Conservation (phyloP, 2,329 filamentous ascomycete genomes). For the Thielaviopsis musarum region DNA sequence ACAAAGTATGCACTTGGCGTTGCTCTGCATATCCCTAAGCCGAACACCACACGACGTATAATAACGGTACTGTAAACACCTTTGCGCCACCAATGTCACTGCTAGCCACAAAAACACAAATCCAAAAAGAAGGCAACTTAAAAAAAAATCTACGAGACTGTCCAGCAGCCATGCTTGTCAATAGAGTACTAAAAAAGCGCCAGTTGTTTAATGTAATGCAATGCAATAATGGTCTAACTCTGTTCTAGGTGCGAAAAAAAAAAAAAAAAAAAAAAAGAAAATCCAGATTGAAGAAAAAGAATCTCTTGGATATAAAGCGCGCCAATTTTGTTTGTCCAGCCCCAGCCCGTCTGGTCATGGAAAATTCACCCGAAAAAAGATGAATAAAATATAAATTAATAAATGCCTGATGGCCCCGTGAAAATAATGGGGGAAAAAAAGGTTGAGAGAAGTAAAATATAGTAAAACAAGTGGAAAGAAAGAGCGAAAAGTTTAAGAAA, state of each 20-base stretch:
- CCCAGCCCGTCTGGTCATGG: not conserved
- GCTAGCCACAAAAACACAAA: too few relatives aligned
- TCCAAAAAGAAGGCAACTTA: too few relatives aligned
- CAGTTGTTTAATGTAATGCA: not conserved
- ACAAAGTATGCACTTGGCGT: too few relatives aligned
- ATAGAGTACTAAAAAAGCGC: not conserved
- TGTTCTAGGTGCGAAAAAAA: not conserved
- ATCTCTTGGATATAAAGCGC: not conserved
- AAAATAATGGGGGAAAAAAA: not conserved
- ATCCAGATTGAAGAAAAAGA: not conserved
- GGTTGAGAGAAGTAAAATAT: not conserved
- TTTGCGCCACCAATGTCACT: too few relatives aligned
- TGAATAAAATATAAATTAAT: not conserved
- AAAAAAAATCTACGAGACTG: too few relatives aligned
- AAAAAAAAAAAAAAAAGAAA: not conserved
- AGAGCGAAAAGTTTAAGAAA: not conserved
- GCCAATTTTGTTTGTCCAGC: not conserved
- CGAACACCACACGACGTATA: too few relatives aligned
- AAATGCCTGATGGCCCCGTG: not conserved
- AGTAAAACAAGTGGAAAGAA: not conserved
- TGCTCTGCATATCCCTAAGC: too few relatives aligned
- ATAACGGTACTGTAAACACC: too few relatives aligned
- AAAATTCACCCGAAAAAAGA: not conserved
- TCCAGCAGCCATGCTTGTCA: not conserved
- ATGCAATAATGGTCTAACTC: not conserved